Percentiles rank a stretch among this genome's conserved stretches.
These are phyloP conservation scores for Cicer cuneatum DNA, from an alignment of 306 rosid species.

Conservation along the genomic window DNA sequence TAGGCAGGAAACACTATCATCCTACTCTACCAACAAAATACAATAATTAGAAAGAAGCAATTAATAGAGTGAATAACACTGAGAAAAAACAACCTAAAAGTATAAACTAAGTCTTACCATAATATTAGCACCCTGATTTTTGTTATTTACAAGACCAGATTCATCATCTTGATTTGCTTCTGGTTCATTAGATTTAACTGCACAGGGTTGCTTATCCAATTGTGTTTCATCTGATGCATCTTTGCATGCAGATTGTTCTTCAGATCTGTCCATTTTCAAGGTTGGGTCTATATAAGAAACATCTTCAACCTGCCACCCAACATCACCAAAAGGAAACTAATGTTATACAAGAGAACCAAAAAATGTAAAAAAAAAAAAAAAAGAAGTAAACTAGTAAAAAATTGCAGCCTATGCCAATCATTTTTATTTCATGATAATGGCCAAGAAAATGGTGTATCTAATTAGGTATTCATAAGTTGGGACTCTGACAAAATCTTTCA, in stretches of 20 bases:
- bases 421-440: slow-evolving; percentile 24
- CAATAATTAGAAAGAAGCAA: slow-evolving; percentile 27
- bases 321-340: slow-evolving; percentile 39
- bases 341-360: slow-evolving; percentile 38
- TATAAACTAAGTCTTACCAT: slow-evolving; percentile 47
- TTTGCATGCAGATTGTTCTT: slow-evolving; percentile 44
- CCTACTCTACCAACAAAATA: slow-evolving; percentile 58
- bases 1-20: slow-evolving; percentile 44
- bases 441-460: slow-evolving; percentile 6
- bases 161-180: slow-evolving; percentile 48
- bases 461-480: slow-evolving; percentile 29
- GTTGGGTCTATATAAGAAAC: slow-evolving; percentile 66
- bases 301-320: slow-evolving; percentile 74
- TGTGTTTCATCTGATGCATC: slow-evolving; percentile 38
- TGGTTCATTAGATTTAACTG: slow-evolving; percentile 42
- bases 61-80: slow-evolving; percentile 6
- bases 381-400: slow-evolving; percentile 3
- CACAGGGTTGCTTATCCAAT: slow-evolving; percentile 46
- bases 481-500: neutral
- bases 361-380: neutral
- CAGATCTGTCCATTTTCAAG: slow-evolving; percentile 44
- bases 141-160: slow-evolving; percentile 48
- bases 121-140: slow-evolving; percentile 42
- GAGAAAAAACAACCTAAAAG: slow-evolving; percentile 25
- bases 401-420: slow-evolving; percentile 8